Conservation (phyloP, 805 yeast species). For the Lachancea nothofagi region DNA sequence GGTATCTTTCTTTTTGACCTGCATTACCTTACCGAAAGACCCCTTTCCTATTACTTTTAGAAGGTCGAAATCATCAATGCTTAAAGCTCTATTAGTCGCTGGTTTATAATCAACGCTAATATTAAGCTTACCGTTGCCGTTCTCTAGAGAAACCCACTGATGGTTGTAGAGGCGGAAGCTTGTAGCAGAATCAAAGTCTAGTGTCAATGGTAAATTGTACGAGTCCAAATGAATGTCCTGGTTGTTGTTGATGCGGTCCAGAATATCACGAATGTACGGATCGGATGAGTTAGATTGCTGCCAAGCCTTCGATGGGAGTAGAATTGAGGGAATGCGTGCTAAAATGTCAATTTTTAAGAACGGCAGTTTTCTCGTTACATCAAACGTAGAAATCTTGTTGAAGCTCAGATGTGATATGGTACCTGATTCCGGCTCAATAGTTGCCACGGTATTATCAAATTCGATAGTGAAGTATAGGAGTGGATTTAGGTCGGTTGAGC, state of each 20-base stretch:
- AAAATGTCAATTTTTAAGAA: slow-evolving; percentile 72
- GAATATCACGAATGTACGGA: slow-evolving; percentile 25
- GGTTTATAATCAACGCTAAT: slow-evolving; percentile 68
- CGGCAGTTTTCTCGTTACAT: slow-evolving; percentile 61
- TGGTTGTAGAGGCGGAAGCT: slow-evolving; percentile 62
- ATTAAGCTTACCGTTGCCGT: slow-evolving; percentile 48
- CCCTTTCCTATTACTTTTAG: slow-evolving; percentile 97
- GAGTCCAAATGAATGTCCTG: slow-evolving; percentile 77
- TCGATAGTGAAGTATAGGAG: slow-evolving; percentile 83
- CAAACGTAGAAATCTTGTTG: slow-evolving; percentile 87
- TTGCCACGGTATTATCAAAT: slow-evolving; percentile 88
- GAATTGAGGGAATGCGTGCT: slow-evolving; percentile 65
- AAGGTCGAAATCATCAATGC: slow-evolving; percentile 88
- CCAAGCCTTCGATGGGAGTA: slow-evolving; percentile 41
- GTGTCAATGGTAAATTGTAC: slow-evolving; percentile 53
- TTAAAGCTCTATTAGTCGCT: slow-evolving; percentile 56
- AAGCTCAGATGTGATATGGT: slow-evolving; percentile 73
- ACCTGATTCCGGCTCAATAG: slow-evolving; percentile 82
- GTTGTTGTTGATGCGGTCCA: slow-evolving; percentile 36
- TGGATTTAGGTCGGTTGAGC: slow-evolving; percentile 51
- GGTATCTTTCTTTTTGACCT: slow-evolving; percentile 92
- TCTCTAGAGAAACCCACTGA: slow-evolving; percentile 42
- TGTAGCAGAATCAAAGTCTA: slow-evolving; percentile 44
- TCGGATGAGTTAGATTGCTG: slow-evolving; percentile 26
- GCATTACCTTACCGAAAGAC: slow-evolving; percentile 98